Conservation (phyloP, 495 filamentous ascomycete genomes). For the Haplographium delicatum region DNA sequence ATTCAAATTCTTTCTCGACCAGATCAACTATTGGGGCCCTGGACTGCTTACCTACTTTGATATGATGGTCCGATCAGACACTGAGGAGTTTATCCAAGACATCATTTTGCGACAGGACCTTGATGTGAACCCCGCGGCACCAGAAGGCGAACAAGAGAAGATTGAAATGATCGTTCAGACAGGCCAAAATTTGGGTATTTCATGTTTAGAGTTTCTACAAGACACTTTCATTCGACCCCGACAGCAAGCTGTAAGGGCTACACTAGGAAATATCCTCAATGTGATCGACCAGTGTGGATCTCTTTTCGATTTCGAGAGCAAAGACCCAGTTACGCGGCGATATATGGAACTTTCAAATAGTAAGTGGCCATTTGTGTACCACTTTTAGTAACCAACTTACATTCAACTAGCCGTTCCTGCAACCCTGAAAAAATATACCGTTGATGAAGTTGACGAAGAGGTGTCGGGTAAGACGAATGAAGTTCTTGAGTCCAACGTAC, state of each 20-base stretch:
- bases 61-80: conserved; percentile 13
- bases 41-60: conserved; percentile 37
- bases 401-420: conserved; percentile 34
- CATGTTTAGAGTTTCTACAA: conserved; percentile 41
- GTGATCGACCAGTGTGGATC: conserved; percentile 37
- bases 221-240: conserved; percentile 37
- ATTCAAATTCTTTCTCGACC: conserved; percentile 41
- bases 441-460: conserved; percentile 51
- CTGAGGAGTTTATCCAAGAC: conserved; percentile 18
- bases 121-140: background rate
- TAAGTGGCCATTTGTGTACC: conserved; percentile 31
- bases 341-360: conserved; percentile 36
- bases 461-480: conserved; percentile 43
- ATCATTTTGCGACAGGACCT: conserved; percentile 2
- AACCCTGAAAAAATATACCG: conserved; percentile 33
- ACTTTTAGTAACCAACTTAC: conserved; percentile 7
- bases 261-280: conserved; percentile 33
- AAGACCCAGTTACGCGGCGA: conserved; percentile 29
- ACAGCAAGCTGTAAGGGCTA: conserved; percentile 36
- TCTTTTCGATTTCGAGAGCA: conserved; percentile 30
- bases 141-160: conserved; percentile 1
- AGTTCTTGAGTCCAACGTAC: background rate
- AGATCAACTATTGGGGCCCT: conserved; percentile 60
- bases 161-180: background rate
- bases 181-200: conserved; percentile 35